Conservation (phyloP, 345 rosid genomes). For the Populus tremula region DNA sequence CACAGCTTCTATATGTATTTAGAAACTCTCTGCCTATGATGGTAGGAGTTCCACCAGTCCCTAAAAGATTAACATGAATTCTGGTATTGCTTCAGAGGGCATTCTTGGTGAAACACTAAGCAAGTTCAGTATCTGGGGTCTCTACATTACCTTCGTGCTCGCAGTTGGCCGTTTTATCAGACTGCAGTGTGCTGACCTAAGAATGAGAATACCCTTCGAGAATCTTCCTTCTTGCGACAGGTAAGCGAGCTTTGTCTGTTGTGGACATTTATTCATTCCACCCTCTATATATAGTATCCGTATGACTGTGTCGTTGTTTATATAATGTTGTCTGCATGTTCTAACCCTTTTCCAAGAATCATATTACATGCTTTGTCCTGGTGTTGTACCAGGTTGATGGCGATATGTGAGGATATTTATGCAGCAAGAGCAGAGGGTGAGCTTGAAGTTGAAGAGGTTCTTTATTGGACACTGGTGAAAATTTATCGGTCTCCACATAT, state of each 20-base stretch:
- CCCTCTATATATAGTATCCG: not conserved
- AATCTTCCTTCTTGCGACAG: conserved; percentile 54
- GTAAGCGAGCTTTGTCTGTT: conserved; percentile 7
- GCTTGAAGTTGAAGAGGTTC: conserved; percentile 49
- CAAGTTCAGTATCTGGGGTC: conserved; percentile 58
- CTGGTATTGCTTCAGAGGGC: conserved; percentile 35
- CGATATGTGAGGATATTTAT: conserved; percentile 48
- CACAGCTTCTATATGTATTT: not conserved
- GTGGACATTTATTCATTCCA: not conserved
- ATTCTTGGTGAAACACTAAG: conserved; percentile 52
- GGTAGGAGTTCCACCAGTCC: not conserved
- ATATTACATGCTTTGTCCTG: not conserved
- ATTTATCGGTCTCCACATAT: conserved; percentile 47
- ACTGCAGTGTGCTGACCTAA: conserved; percentile 44
- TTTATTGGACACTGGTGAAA: conserved; percentile 46
- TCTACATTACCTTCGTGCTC: conserved; percentile 48
- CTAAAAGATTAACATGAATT: not conserved
- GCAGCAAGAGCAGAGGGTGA: conserved; percentile 53
- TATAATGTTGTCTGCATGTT: not conserved
- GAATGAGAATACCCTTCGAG: conserved; percentile 53
- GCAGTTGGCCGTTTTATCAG: conserved; percentile 52
- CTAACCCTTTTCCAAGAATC: not conserved
- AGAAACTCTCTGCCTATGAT: no score
- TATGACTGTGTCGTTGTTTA: not conserved
- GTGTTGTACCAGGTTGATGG: conserved; percentile 37